phyloP scores from a whole-genome alignment of 1,139 yeast genomes.

The Insectozyma bohioensis region DNA sequence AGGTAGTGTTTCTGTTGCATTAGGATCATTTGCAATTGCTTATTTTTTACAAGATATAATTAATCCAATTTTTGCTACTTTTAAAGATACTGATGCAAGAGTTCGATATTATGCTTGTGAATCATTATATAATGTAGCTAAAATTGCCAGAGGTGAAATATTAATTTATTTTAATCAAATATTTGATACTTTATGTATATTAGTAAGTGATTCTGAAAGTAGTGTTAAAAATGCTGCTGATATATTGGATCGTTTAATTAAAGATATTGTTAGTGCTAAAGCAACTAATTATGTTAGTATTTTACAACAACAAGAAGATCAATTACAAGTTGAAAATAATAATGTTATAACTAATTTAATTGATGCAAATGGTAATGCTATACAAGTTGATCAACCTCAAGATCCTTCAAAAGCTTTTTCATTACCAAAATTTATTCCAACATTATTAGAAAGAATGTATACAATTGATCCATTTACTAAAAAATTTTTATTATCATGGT shows the following conservation, averaged over 20 bases:
- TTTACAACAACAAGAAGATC: slow-evolving; percentile 55
- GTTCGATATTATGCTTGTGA: slow-evolving; percentile 98
- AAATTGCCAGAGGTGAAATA: slow-evolving; percentile 95
- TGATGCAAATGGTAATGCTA: slow-evolving; percentile 51
- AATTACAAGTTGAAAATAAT: slow-evolving; percentile 26
- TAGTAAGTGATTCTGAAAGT: slow-evolving; percentile 89
- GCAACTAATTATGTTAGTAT: slow-evolving; percentile 90
- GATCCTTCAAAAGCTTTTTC: slow-evolving; percentile 79
- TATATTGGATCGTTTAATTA: slow-evolving; percentile 81
- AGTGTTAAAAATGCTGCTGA: slow-evolving; percentile 97
- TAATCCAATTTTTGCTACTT: slow-evolving; percentile 92
- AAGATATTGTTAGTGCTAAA: slow-evolving; percentile 94
- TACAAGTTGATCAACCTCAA: slow-evolving; percentile 61
- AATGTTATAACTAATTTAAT: slow-evolving; percentile 40
- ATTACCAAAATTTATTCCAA: slow-evolving; percentile 83
- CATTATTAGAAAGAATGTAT: slow-evolving; percentile 85
- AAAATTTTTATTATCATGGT: slow-evolving; percentile 90
- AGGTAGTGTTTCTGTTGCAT: slow-evolving; percentile 50
- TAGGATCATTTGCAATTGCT: slow-evolving; percentile 51
- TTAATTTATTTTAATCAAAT: slow-evolving; percentile 88
- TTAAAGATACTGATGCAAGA: slow-evolving; percentile 94
- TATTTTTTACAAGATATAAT: slow-evolving; percentile 80
- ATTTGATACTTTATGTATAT: slow-evolving; percentile 85
- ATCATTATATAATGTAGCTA: slow-evolving; percentile 91
- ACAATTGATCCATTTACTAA: slow-evolving; percentile 92